A percentile compares a stretch with the other conserved stretches of the same genome.
These are phyloP conservation scores for Globisporangium radiosum DNA, from an alignment of 352 stramenopile species.

Conservation along the genomic window DNA sequence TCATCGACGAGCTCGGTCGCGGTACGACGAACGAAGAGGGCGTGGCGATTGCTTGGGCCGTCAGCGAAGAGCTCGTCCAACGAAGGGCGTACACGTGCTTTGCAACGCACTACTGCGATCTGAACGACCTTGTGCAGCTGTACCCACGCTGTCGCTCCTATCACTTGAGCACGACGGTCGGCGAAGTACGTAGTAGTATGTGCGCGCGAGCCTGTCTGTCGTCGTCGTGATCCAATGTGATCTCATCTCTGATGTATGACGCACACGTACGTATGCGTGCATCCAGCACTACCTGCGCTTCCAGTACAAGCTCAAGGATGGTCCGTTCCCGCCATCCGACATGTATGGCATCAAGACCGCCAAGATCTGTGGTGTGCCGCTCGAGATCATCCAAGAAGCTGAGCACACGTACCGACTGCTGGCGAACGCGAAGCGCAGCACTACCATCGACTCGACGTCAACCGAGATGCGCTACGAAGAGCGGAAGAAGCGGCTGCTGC, in stretches of 20 bases:
- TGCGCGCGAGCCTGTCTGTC: too few species aligned
- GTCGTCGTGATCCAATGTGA: too few species aligned
- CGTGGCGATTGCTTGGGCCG: constrained; percentile 83
- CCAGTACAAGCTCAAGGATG: constrained; percentile 66
- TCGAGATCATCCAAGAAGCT: constrained; percentile 51
- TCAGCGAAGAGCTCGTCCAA: constrained; percentile 77
- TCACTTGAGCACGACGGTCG: constrained; percentile 48
- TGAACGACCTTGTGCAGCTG: constrained; percentile 54
- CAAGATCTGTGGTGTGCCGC: constrained; percentile 61
- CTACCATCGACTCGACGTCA: constrained; percentile 9
- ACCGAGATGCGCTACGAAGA: constrained; percentile 19
- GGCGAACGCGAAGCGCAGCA: constrained; percentile 16
- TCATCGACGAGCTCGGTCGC: constrained; percentile 90
- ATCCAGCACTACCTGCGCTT: constrained; percentile 43
- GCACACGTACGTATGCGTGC: constrained; percentile 1
- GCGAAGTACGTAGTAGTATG: constrained; percentile 24
- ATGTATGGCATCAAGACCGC: constrained; percentile 85
- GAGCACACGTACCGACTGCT: constrained; percentile 32
- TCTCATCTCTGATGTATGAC: too few species aligned
- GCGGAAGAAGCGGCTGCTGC: constrained; percentile 40
- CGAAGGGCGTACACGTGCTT: constrained; percentile 79
- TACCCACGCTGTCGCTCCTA: constrained; percentile 69
- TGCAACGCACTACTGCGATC: constrained; percentile 85
- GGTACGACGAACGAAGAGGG: constrained; percentile 89
- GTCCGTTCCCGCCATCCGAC: constrained; percentile 39